phyloP scores from a whole-genome alignment of 768 basidiomycete genomes.

The Calocera cornea region DNA sequence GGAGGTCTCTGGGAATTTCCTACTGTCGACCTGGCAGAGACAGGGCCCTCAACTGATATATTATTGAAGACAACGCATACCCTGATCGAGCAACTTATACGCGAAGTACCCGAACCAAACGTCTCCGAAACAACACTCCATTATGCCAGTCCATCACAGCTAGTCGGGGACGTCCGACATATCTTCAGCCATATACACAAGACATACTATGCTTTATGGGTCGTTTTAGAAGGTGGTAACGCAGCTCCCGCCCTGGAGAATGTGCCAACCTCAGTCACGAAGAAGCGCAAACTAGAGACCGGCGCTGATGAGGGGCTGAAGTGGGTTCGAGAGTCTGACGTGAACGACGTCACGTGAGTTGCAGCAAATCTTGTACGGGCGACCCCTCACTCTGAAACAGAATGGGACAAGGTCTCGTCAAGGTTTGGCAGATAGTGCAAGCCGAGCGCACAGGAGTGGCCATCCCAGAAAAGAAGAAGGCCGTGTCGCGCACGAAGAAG shows the following conservation, averaged over 20 bases:
- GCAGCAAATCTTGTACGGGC: neutral
- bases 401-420: constrained; percentile 1
- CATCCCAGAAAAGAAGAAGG: neutral
- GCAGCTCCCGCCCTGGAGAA: neutral
- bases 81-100: constrained; percentile 10
- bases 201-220: constrained; percentile 55
- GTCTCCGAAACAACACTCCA: constrained; percentile 25
- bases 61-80: constrained; percentile 8
- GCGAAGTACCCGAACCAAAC: constrained; percentile 25
- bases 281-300: constrained; percentile 8
- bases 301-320: constrained; percentile 18
- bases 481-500: neutral
- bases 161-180: constrained; percentile 56
- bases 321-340: constrained; percentile 45
- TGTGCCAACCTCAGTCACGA: neutral
- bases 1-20: constrained; percentile 87
- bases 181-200: constrained; percentile 85
- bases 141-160: constrained; percentile 27
- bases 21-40: constrained; percentile 37
- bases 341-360: constrained; percentile 49
- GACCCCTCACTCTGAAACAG: neutral
- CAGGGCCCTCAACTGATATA: neutral
- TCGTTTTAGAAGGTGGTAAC: constrained; percentile 44
- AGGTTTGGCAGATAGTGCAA: constrained; percentile 1
- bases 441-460: neutral